Conservation (phyloP, 495 filamentous ascomycete genomes). For the Aspergillus funiculosus region DNA sequence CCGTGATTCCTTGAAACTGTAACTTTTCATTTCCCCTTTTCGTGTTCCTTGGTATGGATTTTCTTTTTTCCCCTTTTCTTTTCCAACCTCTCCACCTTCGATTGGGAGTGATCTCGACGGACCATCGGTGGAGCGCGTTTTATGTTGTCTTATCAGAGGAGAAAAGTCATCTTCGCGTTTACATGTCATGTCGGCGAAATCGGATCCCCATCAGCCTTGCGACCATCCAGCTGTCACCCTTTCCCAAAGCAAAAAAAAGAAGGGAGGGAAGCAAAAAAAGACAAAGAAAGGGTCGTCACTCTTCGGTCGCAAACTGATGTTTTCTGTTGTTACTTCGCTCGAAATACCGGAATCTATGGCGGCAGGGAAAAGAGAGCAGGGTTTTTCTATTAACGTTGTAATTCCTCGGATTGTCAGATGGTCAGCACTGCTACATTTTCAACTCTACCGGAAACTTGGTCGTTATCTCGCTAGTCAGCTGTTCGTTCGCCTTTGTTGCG, state of each 20-base stretch:
- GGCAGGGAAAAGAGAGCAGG: constrained; percentile 40
- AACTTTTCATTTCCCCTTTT: constrained; percentile 8
- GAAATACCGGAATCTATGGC: constrained; percentile 41
- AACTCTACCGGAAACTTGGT: constrained; percentile 33
- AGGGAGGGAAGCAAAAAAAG: constrained; percentile 2
- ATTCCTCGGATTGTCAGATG: constrained; percentile 46
- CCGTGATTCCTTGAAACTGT: constrained; percentile 4
- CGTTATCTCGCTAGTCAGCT: constrained; percentile 38
- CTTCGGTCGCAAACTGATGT: constrained; percentile 39
- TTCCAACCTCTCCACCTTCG: constrained; percentile 16
- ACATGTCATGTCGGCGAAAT: constrained; percentile 33
- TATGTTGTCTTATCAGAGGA: constrained; percentile 28
- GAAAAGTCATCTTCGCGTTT: constrained; percentile 27
- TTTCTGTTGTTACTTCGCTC: constrained; percentile 40
- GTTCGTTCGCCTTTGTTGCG: constrained; percentile 39
- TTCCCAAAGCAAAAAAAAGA: constrained; percentile 8
- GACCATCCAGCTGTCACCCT: constrained; percentile 29
- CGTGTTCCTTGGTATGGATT: constrained; percentile 15
- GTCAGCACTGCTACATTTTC: constrained; percentile 43
- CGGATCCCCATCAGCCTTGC: constrained; percentile 31
- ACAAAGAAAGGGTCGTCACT: constrained; percentile 27
- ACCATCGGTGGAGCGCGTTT: constrained; percentile 31
- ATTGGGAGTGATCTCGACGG: constrained; percentile 35
- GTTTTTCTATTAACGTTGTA: constrained; percentile 44
- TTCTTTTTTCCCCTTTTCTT: constrained; percentile 17